Base-by-base conservation (phyloP, 352 stramenopile genomes). In the Pythium rishiriense region DNA sequence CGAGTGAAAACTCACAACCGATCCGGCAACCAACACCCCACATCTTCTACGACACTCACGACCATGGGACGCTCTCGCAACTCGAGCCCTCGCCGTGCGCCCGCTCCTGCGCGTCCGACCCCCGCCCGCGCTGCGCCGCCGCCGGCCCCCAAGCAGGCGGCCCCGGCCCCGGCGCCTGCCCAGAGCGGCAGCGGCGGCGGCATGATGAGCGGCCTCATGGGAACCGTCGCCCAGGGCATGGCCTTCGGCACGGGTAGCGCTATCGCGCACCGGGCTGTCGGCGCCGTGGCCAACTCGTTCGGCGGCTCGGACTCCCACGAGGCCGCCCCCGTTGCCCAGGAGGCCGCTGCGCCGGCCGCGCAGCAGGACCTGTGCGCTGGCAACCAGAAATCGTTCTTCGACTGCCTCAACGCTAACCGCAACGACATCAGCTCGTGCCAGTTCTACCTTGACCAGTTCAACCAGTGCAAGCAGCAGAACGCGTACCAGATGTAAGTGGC, bases 231-330 rank as follows among this genome's bases (percentile, higher is more conserved):
- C 24, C 89, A 98, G 78, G 97, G 97, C 64, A 99, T 99, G 91
- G 96, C 96, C n/a, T 99, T 99, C 74, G 97, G 97, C 70, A 98
- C 94, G 51, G 97, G 97, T 66, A 98, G 88, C 55, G 94, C 95
- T 33, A 97, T 99, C 63, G 97, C 96, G 19, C 96, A 99, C 74
- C 93, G 90, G 52, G 96, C 84, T 5, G 87, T 94, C n/a, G 83
- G 84, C 35, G 86, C 85, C 54, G 86, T 90, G 28, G 83, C 79
- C 17, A 73, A 75, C 62, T 91, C 83, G 69, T 79, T 96, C 62
- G 80, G 87, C 29, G 60, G 78, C 52, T 83, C 75, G 56, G 78
- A 88, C 26, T 48, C 62, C 11, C 69, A 82, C 45, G 62, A 62
- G 22, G 54, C 68, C 51, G 69, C 56, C 12, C 68, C 75, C 33